Evolutionary conservation across 352 stramenopile species (phyloP).

Genomic region (Pythium apleroticum): DNA sequence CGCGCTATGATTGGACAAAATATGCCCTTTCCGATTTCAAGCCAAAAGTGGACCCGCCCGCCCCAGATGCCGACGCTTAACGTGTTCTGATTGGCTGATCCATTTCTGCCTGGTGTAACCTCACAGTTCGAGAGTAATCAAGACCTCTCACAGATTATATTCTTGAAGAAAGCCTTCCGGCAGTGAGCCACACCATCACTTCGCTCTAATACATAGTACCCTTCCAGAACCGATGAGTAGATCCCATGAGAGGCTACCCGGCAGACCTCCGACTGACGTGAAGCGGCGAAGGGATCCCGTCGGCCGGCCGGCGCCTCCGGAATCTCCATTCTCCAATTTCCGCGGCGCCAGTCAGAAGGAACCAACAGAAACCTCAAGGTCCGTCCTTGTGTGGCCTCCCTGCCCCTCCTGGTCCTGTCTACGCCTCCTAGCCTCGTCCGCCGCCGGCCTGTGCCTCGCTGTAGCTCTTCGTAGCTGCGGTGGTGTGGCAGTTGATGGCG

Average conservation of each 20-base stretch:
- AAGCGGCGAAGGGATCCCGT: slow-evolving; percentile 9
- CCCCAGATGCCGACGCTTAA: not conserved
- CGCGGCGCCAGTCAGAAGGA: slow-evolving; percentile 28
- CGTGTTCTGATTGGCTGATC: slow-evolving; percentile 19
- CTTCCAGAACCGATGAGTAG: not conserved
- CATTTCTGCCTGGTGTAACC: slow-evolving; percentile 24
- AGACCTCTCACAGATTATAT: slow-evolving; percentile 6
- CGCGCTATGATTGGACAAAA: slow-evolving; percentile 21
- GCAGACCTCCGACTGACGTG: no score
- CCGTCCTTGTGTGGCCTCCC: no score
- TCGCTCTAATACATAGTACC: slow-evolving; percentile 3
- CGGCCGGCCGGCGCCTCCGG: not conserved
- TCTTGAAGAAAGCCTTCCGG: not conserved
- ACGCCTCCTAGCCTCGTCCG: no score
- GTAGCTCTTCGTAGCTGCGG: not conserved
- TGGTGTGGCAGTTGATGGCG: not conserved
- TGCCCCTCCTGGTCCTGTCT: no score
- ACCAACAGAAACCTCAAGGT: slow-evolving; percentile 21
- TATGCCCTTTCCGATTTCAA: slow-evolving; percentile 16
- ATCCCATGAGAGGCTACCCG: slow-evolving; percentile 5
- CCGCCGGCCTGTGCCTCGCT: not conserved
- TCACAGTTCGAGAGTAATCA: not conserved
- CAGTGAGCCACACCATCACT: not conserved
- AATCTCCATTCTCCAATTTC: slow-evolving; percentile 34
- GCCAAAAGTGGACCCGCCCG: not conserved